A percentile compares a stretch with the other conserved stretches of the same genome.
Conservation (phyloP, 352 stramenopile species). For the Globisporangium alternatum region DNA sequence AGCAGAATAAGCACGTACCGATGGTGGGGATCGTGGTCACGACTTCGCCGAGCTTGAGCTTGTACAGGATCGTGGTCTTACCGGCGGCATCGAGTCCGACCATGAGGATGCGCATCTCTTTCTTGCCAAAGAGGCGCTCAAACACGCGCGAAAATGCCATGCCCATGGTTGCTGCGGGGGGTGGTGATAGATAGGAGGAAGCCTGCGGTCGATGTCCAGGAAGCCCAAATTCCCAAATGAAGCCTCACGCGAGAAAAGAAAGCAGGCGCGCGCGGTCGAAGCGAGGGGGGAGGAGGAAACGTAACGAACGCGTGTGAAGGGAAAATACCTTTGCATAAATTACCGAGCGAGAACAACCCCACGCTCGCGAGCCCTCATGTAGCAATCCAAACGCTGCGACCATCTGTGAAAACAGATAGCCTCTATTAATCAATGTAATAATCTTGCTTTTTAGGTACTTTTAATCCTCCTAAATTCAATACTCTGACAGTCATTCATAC, state of each 20-base stretch:
- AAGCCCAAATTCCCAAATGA: conserved; percentile 57
- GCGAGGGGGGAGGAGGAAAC: conserved; percentile 2
- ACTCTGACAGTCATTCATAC: not conserved
- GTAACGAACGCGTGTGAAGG: conserved; percentile 11
- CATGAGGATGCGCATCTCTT: conserved; percentile 99
- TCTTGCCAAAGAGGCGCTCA: conserved; percentile 97
- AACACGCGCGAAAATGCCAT: conserved; percentile 98
- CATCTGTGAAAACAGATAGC: not conserved
- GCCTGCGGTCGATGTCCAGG: conserved; percentile 11
- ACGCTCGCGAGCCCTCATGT: conserved; percentile 2
- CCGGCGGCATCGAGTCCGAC: conserved; percentile 98
- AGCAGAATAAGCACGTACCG: conserved; percentile 51
- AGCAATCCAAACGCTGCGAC: not conserved
- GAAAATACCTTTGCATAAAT: not conserved
- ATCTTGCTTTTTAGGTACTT: not conserved
- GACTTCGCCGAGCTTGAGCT: conserved; percentile 90
- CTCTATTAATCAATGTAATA: not conserved
- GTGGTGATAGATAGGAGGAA: conserved; percentile 6
- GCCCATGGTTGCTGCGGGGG: conserved; percentile 88
- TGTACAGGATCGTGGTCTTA: conserved; percentile 99
- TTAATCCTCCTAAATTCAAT: not conserved
- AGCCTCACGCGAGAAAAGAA: not conserved
- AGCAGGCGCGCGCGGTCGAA: not conserved
- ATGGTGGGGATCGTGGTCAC: conserved; percentile 98
- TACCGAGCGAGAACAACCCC: conserved; percentile 18